Base-by-base conservation (phyloP, 2,329 filamentous ascomycete genomes). In the Sphaceloma murrayae region DNA sequence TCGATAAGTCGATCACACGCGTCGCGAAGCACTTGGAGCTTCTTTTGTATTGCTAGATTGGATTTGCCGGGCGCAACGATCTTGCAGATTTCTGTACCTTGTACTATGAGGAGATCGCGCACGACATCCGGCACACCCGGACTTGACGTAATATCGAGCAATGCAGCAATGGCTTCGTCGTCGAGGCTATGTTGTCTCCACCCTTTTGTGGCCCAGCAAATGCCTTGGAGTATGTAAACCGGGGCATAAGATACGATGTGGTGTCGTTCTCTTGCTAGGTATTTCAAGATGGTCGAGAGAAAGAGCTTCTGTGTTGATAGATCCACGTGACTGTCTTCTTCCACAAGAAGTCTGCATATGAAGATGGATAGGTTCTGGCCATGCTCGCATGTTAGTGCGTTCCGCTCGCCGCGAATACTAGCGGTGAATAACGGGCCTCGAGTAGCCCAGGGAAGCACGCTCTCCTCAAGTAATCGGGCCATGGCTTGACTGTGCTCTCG, bases 391-490 rank as follows among this genome's bases (percentile, higher is more conserved):
- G 40, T 42, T 6, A 63, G 56, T 1, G 18, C 34, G 1, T 53
- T 46, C 16, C 60, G 57, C 10, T 54, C 54, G 1, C 58, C 56
- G 7, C 53, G 52, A 7, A 70, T 49, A 3, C 57, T 61, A 0
- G 61, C 56, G 1, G 64, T 68, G 53, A 68, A 71, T 0, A 68
- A 54, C 9, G 54, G 57, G 3, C 69, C 69, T 49, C 64, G 61
- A 3, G 62, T 66, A 1, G 61, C 67, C 68, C 69, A 72, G 2
- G 67, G 67, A 3, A 72, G 56, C 38, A 71, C 64, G 0, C 61
- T 59, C 10, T 58, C 45, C 3, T 60, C 49, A 2, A 70, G 54
- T 46, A 70, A 66, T 2, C 50, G 39, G n/a, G 55, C 46, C 36
- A 62, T 60, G 7, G 54, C 53, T 3, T 50, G 48, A 2, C 49